These are phyloP conservation scores for Tanacetum coccineum DNA, from an alignment of 129 eudicot species.

Conservation along the genomic window DNA sequence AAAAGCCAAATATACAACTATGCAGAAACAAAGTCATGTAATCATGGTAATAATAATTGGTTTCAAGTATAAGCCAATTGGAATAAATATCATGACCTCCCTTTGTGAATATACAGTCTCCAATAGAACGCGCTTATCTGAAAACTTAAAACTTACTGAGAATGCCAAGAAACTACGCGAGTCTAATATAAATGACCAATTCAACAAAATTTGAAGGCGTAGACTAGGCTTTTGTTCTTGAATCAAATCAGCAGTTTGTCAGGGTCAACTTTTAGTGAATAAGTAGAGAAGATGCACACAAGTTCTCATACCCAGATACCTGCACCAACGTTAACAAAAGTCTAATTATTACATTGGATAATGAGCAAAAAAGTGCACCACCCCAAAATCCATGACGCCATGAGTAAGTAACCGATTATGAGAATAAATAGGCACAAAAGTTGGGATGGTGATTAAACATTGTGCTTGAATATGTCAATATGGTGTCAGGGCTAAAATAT, in stretches of 20 bases:
- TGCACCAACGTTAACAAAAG: constrained; percentile 21
- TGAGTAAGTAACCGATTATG: no score
- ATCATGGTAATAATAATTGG: not conserved
- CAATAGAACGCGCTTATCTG: constrained; percentile 20
- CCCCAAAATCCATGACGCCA: not conserved
- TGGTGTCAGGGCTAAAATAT: no score
- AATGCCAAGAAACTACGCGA: constrained; percentile 10
- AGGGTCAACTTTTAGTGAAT: constrained; percentile 17
- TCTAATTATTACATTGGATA: not conserved
- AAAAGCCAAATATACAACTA: constrained; percentile 10
- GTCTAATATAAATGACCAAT: constrained; percentile 14
- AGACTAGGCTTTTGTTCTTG: constrained; percentile 5
- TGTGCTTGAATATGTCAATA: no score
- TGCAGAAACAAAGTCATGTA: constrained; percentile 20
- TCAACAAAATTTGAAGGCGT: constrained; percentile 16
- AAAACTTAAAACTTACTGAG: constrained; percentile 17
- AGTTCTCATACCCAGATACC: constrained; percentile 18
- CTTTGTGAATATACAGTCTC: constrained; percentile 21
- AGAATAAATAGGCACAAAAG: no score
- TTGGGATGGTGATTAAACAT: no score
- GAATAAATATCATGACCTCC: constrained; percentile 8
- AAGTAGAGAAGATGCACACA: constrained; percentile 17
- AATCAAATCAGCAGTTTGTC: constrained; percentile 14
- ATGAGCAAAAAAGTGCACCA: not conserved
- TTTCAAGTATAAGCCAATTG: not conserved